Conservation (phyloP, 495 filamentous ascomycete species). For the Ascodesmis nigricans region DNA sequence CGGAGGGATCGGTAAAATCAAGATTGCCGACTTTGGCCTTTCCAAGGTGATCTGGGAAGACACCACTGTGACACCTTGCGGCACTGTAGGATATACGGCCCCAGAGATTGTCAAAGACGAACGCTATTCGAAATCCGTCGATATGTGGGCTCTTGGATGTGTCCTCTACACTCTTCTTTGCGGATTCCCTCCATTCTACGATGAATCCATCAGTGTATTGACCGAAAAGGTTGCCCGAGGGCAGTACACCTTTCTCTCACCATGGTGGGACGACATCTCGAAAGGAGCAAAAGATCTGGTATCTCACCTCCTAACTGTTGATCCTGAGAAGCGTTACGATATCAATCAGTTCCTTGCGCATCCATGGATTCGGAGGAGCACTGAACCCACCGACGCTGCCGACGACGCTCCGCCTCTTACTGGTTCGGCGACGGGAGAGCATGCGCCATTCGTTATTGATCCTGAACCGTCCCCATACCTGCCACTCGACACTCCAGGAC, state of each 20-base stretch:
- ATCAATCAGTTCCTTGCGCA: conserved; percentile 77
- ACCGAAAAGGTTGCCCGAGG: conserved; percentile 95
- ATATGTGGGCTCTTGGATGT: conserved; percentile 98
- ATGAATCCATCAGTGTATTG: conserved; percentile 89
- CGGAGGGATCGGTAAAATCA: conserved; percentile 88
- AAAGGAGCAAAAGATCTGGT: conserved; percentile 88
- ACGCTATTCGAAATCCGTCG: conserved; percentile 92
- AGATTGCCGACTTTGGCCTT: conserved; percentile 92
- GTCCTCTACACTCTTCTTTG: conserved; percentile 92
- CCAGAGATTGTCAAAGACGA: conserved; percentile 99
- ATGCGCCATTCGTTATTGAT: conserved; percentile 29
- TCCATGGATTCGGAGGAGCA: conserved; percentile 63
- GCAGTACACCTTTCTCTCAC: conserved; percentile 92
- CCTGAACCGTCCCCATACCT: conserved; percentile 27
- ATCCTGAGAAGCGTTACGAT: conserved; percentile 73
- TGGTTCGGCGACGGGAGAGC: conserved; percentile 33
- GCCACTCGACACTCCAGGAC: conserved; percentile 27
- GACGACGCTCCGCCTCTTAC: conserved; percentile 56
- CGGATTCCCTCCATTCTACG: conserved; percentile 96
- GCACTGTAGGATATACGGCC: conserved; percentile 95
- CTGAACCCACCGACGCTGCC: conserved; percentile 56
- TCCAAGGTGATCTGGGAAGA: conserved; percentile 97
- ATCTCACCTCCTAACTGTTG: conserved; percentile 76
- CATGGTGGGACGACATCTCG: conserved; percentile 98
- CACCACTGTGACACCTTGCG: conserved; percentile 97